phyloP scores from a whole-genome alignment of 768 basidiomycete species.

The Termitomyces bulborhizus region DNA sequence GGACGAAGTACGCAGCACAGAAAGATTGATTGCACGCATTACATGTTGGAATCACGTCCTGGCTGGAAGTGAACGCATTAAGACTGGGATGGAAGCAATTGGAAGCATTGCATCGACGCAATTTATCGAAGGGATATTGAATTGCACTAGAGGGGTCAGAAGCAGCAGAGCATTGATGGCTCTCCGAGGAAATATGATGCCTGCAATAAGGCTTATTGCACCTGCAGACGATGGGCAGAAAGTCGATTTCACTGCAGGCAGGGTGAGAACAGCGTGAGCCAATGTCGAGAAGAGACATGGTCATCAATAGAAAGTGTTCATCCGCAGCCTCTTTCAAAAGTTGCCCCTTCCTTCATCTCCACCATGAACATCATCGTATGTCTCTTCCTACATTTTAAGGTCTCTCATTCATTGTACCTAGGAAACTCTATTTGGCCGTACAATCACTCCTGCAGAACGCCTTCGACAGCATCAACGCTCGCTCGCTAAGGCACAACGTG shows the following conservation, averaged over 20 bases:
- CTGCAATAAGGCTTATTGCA: slow-evolving; percentile 60
- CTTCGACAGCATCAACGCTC: slow-evolving; percentile 95
- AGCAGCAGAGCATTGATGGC: slow-evolving; percentile 46
- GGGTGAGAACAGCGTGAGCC: slow-evolving; percentile 61
- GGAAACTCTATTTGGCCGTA: slow-evolving; percentile 94
- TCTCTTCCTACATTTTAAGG: slow-evolving; percentile 5
- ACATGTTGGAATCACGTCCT: slow-evolving; percentile 33
- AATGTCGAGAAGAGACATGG: slow-evolving; percentile 38
- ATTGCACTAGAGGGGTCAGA: neutral
- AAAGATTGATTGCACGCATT: slow-evolving; percentile 48
- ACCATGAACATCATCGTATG: slow-evolving; percentile 79
- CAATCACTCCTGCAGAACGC: slow-evolving; percentile 93
- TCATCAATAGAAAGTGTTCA: slow-evolving; percentile 5
- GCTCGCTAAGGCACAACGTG: slow-evolving; percentile 94
- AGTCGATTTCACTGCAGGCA: slow-evolving; percentile 60
- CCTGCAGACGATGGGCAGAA: slow-evolving; percentile 68
- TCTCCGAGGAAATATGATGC: slow-evolving; percentile 51
- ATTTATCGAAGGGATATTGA: slow-evolving; percentile 19
- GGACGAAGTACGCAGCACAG: slow-evolving; percentile 48
- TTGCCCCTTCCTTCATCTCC: slow-evolving; percentile 13
- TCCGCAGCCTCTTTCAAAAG: neutral
- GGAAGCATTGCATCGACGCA: slow-evolving; percentile 43
- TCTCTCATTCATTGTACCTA: slow-evolving; percentile 24
- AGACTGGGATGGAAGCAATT: slow-evolving; percentile 55
- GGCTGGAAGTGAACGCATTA: slow-evolving; percentile 28